Evolutionary conservation across 73 alveolate genomes (phyloP).

Genomic region (Halteria grandinella): DNA sequence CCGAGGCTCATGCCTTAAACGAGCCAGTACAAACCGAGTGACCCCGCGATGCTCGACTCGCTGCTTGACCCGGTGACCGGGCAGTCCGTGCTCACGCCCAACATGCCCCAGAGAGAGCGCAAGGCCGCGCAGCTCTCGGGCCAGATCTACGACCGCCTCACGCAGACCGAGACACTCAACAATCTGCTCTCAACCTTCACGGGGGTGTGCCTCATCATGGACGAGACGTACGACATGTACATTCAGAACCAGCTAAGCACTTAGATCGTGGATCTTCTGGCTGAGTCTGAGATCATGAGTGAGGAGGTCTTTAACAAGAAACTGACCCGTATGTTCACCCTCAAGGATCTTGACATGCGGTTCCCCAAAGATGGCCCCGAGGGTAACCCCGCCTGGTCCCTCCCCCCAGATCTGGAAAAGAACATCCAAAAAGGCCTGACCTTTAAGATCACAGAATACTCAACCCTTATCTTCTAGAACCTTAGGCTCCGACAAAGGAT

Average conservation of each 20-base stretch:
- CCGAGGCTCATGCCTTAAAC: not conserved
- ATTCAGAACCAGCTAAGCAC: constrained; percentile 28
- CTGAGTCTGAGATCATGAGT: constrained; percentile 33
- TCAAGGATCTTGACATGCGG: not conserved
- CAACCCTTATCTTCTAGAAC: constrained; percentile 59
- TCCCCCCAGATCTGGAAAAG: constrained; percentile 42
- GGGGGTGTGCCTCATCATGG: constrained; percentile 41
- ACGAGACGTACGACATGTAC: constrained; percentile 27
- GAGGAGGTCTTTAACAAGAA: constrained; percentile 48
- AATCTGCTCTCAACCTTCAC: constrained; percentile 22
- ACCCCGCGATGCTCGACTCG: no score
- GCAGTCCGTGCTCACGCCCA: no score
- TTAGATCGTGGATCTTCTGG: constrained; percentile 23
- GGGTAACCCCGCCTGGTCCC: no score
- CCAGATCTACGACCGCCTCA: constrained; percentile 20
- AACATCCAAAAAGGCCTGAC: constrained; percentile 38
- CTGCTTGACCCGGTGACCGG: no score
- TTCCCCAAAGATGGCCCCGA: constrained; percentile 4
- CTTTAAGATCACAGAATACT: constrained; percentile 61
- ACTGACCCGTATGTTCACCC: constrained; percentile 17
- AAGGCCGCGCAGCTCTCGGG: constrained; percentile 1
- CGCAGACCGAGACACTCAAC: constrained; percentile 37
- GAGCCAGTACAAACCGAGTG: not conserved
- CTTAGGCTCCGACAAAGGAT: constrained; percentile 41
- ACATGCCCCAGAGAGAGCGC: not conserved